These are phyloP conservation scores for Aspergillus vadensis DNA, from an alignment of 2,329 filamentous ascomycete genomes.

Conservation along the genomic window DNA sequence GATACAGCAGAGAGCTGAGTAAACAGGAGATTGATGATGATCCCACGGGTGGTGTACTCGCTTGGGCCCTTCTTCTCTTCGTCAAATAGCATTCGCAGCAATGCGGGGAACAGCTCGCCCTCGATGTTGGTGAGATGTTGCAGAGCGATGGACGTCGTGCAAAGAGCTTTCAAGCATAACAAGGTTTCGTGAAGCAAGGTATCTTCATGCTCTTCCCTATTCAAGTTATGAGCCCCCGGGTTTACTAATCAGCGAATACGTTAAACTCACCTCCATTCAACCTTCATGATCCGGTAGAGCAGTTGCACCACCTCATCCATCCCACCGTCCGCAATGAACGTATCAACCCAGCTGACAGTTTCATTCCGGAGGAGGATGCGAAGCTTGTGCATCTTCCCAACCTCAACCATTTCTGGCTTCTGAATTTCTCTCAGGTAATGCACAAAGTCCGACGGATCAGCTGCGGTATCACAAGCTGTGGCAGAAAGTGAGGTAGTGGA, in stretches of 20 bases:
- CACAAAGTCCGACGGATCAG: slow-evolving; percentile 81
- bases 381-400: slow-evolving; percentile 94
- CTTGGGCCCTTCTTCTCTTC: slow-evolving; percentile 97
- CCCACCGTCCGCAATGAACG: slow-evolving; percentile 83
- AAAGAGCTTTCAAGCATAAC: slow-evolving; percentile 89
- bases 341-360: slow-evolving; percentile 92
- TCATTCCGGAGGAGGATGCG: slow-evolving; percentile 88
- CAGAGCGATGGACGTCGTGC: slow-evolving; percentile 84
- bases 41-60: slow-evolving; percentile 90
- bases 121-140: slow-evolving; percentile 80
- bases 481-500: slow-evolving; percentile 58
- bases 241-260: neutral
- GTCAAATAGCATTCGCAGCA: slow-evolving; percentile 89
- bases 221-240: slow-evolving; percentile 27
- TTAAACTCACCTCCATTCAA: slow-evolving; percentile 82
- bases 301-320: slow-evolving; percentile 89
- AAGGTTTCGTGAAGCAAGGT: slow-evolving; percentile 87
- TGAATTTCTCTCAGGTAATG: slow-evolving; percentile 78
- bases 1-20: slow-evolving; percentile 76
- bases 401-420: slow-evolving; percentile 80
- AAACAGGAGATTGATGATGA: slow-evolving; percentile 86
- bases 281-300: slow-evolving; percentile 86
- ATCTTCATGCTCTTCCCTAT: slow-evolving; percentile 92
- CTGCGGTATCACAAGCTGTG: slow-evolving; percentile 70
- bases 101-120: slow-evolving; percentile 76